Evolutionary conservation across 768 basidiomycete species (phyloP), one percentile per base, ranked within the genome.

Genomic region (Lentinula sp.): DNA sequence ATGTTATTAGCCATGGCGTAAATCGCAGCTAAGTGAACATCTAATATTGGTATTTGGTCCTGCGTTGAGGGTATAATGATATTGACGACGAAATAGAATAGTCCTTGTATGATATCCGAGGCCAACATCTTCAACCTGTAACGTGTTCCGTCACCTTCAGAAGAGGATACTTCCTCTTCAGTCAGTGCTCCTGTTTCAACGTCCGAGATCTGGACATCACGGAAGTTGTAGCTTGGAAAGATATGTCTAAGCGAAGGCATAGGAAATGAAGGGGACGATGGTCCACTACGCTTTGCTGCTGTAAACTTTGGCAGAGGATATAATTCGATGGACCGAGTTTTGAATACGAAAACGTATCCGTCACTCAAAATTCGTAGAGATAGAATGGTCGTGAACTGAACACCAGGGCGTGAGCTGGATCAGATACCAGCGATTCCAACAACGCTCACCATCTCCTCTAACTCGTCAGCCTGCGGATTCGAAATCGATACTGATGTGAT

Each of bases 261-360:
- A 11, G 28, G 18, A 55, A 62, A 31, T 10, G 31, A 23, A 35
- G 48, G 48, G n/a, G 54, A 35, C 70, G 70, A 34, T 59, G 48
- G 55, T 73, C 64, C 59, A 69, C 68, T 4, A 70, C 57, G 7
- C 57, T 61, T 10, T 60, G 60, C 32, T 49, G 61, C 11, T 52
- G 23, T 21, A 53, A 58, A 61, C 65, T 49, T 34, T 50, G 69
- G 53, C 31, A 76, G 64, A 0, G 76, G 69, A 62, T 78, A 75
- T 2, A 84, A 69, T 61, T 85, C 83, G 23, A 87, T 64, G 0
- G 83, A 78, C 5, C 78, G 80, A 0, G 76, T 71, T 60, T 78
- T 82, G 66, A 86, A 77, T 23, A 81, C 74, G 28, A 87, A 69
- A n/a, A 86, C 65, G 57, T 81, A 79, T 0, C 75, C 71, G 2